Percentiles rank a stretch among this genome's conserved stretches.
Conservation (phyloP, 257 asterid genomes). For the Perilla frutescens region DNA sequence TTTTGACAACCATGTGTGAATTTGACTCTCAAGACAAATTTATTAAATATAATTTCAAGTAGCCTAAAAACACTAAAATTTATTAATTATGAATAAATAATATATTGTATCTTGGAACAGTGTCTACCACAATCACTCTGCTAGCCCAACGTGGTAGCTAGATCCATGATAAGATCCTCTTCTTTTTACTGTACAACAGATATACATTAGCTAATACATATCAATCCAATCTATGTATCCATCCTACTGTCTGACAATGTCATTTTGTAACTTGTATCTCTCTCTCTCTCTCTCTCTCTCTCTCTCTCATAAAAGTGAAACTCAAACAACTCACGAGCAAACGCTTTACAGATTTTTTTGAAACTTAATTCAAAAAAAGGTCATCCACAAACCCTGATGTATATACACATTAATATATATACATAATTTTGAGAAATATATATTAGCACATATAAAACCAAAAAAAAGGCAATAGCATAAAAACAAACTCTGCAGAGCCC, state of each 20-base stretch:
- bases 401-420: neutral
- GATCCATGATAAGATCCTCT: constrained; percentile 41
- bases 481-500: constrained; percentile 49
- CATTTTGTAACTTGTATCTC: constrained; percentile 2
- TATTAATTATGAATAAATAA: too few relatives aligned
- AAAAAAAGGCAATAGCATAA: constrained; percentile 48
- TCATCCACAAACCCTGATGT: constrained; percentile 60
- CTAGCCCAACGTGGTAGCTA: neutral
- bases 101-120: neutral
- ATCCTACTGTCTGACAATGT: constrained; percentile 34
- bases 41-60: too few relatives aligned
- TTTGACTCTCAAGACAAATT: too few relatives aligned
- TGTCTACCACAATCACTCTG: constrained; percentile 23
- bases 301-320: constrained; percentile 23
- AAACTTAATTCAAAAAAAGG: constrained; percentile 54
- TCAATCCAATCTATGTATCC: constrained; percentile 37
- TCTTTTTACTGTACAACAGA: constrained; percentile 55
- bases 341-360: constrained; percentile 48
- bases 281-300: constrained; percentile 32
- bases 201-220: constrained; percentile 43
- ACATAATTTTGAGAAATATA: neutral
- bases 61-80: too few relatives aligned
- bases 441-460: constrained; percentile 31
- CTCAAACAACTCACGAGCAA: constrained; percentile 65
- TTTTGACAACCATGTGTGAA: too few relatives aligned